These are phyloP conservation scores for Sistotremastrum suecicum DNA, from an alignment of 768 basidiomycete species.

Conservation along the genomic window DNA sequence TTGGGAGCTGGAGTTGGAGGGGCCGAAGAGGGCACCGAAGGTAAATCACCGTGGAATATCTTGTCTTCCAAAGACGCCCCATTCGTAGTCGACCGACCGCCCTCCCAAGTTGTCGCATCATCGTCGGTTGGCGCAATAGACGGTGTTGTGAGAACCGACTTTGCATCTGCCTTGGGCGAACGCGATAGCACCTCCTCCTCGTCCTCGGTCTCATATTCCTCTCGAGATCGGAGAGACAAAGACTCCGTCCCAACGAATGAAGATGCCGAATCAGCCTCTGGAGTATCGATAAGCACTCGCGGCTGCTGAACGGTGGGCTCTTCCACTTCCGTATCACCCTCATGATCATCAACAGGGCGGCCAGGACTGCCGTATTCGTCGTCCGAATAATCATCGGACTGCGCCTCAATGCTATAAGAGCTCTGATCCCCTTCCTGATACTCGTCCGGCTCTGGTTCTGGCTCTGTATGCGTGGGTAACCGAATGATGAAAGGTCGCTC, in stretches of 20 bases:
- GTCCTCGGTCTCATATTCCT: conserved; percentile 17
- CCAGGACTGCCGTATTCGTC: background rate
- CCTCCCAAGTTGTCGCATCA: conserved; percentile 48
- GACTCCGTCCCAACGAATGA: too few species aligned
- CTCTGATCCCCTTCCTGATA: too few species aligned
- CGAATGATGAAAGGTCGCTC: conserved; percentile 55
- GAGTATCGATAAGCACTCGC: too few species aligned
- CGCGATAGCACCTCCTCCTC: conserved; percentile 35
- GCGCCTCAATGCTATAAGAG: too few species aligned
- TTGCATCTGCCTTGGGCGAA: background rate
- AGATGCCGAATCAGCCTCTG: too few species aligned
- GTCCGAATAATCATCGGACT: background rate
- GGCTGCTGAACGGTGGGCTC: conserved; percentile 3
- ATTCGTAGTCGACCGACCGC: conserved; percentile 17
- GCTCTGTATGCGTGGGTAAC: conserved; percentile 36
- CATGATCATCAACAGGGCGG: background rate
- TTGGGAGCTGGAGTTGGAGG: conserved; percentile 24
- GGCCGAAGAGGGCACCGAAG: conserved; percentile 29
- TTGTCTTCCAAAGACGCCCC: conserved; percentile 34
- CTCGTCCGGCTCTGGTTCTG: conserved; percentile 16
- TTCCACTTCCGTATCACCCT: background rate
- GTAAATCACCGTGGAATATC: conserved; percentile 37
- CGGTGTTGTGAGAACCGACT: background rate
- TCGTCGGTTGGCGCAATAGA: conserved; percentile 29
- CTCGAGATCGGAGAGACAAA: too few species aligned